A percentile compares a stretch with the other conserved stretches of the same genome.
phyloP scores from a whole-genome alignment of 1,139 yeast species.

The Pichia sp. region DNA sequence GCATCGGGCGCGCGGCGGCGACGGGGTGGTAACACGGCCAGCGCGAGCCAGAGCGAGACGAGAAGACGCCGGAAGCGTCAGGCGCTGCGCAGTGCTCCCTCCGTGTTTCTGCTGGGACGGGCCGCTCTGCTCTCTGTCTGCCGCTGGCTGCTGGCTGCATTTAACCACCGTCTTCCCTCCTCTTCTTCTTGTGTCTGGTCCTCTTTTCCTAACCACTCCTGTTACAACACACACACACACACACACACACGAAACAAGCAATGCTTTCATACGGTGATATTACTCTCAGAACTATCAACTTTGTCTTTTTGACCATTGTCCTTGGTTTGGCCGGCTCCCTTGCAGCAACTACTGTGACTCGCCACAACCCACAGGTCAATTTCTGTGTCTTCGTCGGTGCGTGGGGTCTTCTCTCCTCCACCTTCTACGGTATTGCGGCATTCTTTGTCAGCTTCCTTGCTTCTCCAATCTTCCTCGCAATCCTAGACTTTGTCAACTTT shows the following conservation, averaged over 20 bases:
- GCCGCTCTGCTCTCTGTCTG: too few species aligned
- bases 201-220: not conserved
- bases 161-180: not conserved
- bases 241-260: conserved; percentile 19
- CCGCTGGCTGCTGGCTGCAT: too few species aligned
- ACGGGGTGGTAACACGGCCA: too few species aligned
- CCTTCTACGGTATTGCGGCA: conserved; percentile 73
- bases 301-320: conserved; percentile 64
- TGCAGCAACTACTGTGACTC: conserved; percentile 55
- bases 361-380: conserved; percentile 74
- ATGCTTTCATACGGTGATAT: conserved; percentile 65
- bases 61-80: too few species aligned
- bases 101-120: too few species aligned
- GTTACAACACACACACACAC: not conserved
- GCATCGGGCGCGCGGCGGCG: conserved; percentile 1
- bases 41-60: too few species aligned
- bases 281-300: conserved; percentile 65
- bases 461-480: conserved; percentile 72
- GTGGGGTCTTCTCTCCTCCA: conserved; percentile 73
- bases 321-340: conserved; percentile 83
- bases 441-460: conserved; percentile 73
- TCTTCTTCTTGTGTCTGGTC: not conserved
- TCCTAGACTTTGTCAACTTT: conserved; percentile 77
- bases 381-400: conserved; percentile 82
- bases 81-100: too few species aligned